phyloP scores from a whole-genome alignment of 768 basidiomycete species.

The Leucosporidium yakuticum region DNA sequence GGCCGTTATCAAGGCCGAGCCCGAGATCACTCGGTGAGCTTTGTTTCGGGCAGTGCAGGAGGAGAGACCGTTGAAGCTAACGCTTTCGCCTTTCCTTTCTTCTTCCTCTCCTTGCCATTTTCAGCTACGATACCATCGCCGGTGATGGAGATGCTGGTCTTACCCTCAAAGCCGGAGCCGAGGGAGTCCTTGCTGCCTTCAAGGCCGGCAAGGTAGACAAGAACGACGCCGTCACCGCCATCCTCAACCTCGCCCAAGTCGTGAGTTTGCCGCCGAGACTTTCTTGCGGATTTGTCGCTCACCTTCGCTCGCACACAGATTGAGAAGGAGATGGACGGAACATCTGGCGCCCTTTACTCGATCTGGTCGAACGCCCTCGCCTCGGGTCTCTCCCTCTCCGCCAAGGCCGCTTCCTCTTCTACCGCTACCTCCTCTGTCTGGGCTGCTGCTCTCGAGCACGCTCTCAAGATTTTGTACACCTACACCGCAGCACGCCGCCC shows the following conservation, averaged over 20 bases:
- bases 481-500: constrained; percentile 45
- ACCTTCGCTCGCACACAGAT: not conserved
- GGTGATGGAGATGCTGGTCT: constrained; percentile 70
- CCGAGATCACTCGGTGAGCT: constrained; percentile 62
- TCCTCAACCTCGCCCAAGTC: constrained; percentile 23
- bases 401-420: not conserved
- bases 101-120: too few relatives aligned
- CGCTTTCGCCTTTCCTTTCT: too few relatives aligned
- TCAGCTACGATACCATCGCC: constrained; percentile 75
- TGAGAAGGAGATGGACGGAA: constrained; percentile 33
- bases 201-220: constrained; percentile 11
- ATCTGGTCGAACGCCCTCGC: constrained; percentile 37
- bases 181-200: constrained; percentile 28
- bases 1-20: constrained; percentile 67
- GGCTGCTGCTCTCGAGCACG: constrained; percentile 25
- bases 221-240: constrained; percentile 23
- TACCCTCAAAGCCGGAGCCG: constrained; percentile 58
- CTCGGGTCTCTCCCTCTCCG: constrained; percentile 18
- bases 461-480: constrained; percentile 27
- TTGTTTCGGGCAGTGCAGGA: too few relatives aligned
- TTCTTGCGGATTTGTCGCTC: too few relatives aligned
- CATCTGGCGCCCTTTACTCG: constrained; percentile 11
- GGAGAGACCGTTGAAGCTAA: too few relatives aligned
- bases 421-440: constrained; percentile 12
- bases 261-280: too few relatives aligned